A percentile compares a stretch with the other conserved stretches of the same genome.
phyloP scores from a whole-genome alignment of 257 asterid genomes.

The Ilex asprella region DNA sequence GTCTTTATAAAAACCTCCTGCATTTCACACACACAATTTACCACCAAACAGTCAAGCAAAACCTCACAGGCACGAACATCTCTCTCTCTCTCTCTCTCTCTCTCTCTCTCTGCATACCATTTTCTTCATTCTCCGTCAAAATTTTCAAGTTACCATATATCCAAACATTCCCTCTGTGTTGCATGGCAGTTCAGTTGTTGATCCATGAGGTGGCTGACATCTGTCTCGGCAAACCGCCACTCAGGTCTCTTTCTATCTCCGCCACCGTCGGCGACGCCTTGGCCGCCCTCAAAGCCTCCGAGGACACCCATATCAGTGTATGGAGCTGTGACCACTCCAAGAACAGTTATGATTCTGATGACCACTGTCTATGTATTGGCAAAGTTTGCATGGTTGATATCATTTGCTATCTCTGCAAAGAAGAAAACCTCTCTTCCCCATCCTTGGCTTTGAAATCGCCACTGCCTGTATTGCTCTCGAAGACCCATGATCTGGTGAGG shows the following conservation, averaged over 20 bases:
- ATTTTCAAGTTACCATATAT: neutral
- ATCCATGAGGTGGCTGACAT: slow-evolving; percentile 74
- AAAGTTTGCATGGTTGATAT: slow-evolving; percentile 79
- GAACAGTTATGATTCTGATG: neutral
- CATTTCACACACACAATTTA: too few relatives aligned
- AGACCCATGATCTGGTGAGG: slow-evolving; percentile 30
- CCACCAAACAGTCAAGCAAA: too few relatives aligned
- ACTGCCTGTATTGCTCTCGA: slow-evolving; percentile 44
- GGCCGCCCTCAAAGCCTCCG: slow-evolving; percentile 49
- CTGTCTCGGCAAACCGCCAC: slow-evolving; percentile 87
- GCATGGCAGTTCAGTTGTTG: slow-evolving; percentile 66
- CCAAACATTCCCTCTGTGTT: slow-evolving; percentile 3
- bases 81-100: too few relatives aligned
- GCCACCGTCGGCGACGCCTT: slow-evolving; percentile 59
- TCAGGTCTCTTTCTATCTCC: slow-evolving; percentile 55
- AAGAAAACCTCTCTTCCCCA: slow-evolving; percentile 51
- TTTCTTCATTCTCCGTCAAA: neutral
- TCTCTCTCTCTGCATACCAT: too few relatives aligned
- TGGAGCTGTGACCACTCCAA: slow-evolving; percentile 69
- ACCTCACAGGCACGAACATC: too few relatives aligned
- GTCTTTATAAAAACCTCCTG: too few relatives aligned
- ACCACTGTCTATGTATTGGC: slow-evolving; percentile 54
- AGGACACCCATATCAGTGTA: slow-evolving; percentile 42
- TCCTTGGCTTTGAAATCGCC: slow-evolving; percentile 52
- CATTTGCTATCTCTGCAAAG: slow-evolving; percentile 51